These are phyloP conservation scores for Allomyces macrogynus DNA, from an alignment of 192 early-diverging fungal species.

Conservation along the genomic window DNA sequence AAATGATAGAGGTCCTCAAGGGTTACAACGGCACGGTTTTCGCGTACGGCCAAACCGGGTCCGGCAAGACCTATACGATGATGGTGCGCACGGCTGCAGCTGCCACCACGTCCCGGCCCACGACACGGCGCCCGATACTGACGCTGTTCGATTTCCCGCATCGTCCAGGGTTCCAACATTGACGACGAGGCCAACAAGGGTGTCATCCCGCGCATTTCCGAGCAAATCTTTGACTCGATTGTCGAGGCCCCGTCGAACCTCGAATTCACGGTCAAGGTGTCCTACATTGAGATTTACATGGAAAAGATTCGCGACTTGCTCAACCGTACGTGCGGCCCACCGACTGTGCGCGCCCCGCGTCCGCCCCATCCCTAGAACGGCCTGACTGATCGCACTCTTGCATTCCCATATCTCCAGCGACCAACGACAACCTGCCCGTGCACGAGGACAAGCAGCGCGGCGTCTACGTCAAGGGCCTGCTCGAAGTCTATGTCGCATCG, in stretches of 20 bases:
- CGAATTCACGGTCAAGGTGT: slow-evolving; percentile 95
- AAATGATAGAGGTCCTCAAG: slow-evolving; percentile 56
- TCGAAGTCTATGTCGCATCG: slow-evolving; percentile 92
- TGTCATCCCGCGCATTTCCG: slow-evolving; percentile 91
- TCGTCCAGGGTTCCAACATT: slow-evolving; percentile 64
- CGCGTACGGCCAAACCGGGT: slow-evolving; percentile 97
- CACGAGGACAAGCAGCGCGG: slow-evolving; percentile 93
- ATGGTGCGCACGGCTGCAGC: slow-evolving; percentile 30
- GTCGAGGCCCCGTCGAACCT: slow-evolving; percentile 72
- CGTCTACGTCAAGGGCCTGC: slow-evolving; percentile 93
- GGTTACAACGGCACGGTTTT: slow-evolving; percentile 99
- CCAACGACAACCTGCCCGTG: slow-evolving; percentile 76
- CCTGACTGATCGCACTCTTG: background rate
- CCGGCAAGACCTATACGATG: slow-evolving; percentile 94
- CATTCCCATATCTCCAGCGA: slow-evolving; percentile 19
- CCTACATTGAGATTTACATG: slow-evolving; percentile 99
- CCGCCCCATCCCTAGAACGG: no score
- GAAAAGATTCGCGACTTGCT: slow-evolving; percentile 93
- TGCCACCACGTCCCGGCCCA: no score
- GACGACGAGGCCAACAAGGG: slow-evolving; percentile 78
- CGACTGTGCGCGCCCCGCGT: no score
- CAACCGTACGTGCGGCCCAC: slow-evolving; percentile 56
- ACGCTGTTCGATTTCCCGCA: no score
- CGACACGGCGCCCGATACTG: no score
- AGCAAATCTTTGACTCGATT: slow-evolving; percentile 84